These are phyloP conservation scores for Teratosphaeria pseudoeucalypti DNA, from an alignment of 2,329 filamentous ascomycete species.

Conservation along the genomic window DNA sequence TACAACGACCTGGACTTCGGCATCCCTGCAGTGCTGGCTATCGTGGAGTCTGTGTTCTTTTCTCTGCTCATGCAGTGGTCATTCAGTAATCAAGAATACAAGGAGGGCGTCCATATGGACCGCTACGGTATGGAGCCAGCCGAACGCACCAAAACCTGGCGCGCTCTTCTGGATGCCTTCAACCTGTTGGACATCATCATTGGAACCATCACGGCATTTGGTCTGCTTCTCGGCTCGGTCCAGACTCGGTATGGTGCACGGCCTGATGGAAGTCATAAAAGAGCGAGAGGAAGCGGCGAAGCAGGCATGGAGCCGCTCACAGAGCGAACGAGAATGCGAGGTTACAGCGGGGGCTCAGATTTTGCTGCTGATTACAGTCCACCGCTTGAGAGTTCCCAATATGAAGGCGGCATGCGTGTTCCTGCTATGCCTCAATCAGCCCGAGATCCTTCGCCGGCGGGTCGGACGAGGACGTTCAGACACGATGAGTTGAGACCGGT, in stretches of 20 bases:
- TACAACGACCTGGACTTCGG: conserved; percentile 16
- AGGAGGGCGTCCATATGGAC: conserved; percentile 3
- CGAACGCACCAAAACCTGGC: conserved; percentile 5
- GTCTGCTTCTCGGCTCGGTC: conserved; percentile 4
- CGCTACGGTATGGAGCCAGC: conserved; percentile 4
- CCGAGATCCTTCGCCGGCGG: conserved; percentile 4
- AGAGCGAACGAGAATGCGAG: background rate
- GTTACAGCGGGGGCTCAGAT: conserved; percentile 3
- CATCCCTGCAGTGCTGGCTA: conserved; percentile 9
- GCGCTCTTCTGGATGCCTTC: conserved; percentile 8
- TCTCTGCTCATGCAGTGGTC: conserved; percentile 11
- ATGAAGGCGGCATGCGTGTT: background rate
- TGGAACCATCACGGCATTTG: conserved; percentile 6
- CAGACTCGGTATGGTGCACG: conserved; percentile 4
- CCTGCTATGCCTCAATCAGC: conserved; percentile 7
- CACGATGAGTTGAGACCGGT: conserved; percentile 3
- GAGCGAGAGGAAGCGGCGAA: background rate
- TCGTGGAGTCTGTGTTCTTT: conserved; percentile 9
- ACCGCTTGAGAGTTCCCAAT: background rate
- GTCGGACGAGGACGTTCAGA: conserved; percentile 5
- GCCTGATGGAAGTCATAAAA: background rate
- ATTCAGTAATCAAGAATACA: conserved; percentile 9
- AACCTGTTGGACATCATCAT: conserved; percentile 10
- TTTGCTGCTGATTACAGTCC: conserved; percentile 3
- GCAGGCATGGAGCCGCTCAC: conserved; percentile 4